Conservation (phyloP, 345 rosid genomes). For the Corchorus capsularis region DNA sequence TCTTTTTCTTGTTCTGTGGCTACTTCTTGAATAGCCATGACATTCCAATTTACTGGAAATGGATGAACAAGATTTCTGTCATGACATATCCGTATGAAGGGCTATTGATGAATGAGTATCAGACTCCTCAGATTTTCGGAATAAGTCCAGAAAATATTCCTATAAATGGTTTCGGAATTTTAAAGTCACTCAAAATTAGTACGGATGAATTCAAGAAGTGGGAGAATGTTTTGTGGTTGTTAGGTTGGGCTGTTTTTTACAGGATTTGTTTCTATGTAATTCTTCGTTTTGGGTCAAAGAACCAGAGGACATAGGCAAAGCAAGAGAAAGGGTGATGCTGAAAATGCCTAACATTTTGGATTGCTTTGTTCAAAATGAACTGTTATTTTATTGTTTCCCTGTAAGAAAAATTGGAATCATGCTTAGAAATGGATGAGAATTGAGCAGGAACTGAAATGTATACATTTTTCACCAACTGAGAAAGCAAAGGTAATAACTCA, state of each 20-base stretch:
- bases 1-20: slow-evolving; percentile 72
- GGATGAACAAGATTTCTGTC: slow-evolving; percentile 77
- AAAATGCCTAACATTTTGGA: not conserved
- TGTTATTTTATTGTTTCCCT: not conserved
- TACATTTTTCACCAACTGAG: not conserved
- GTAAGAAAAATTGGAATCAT: not conserved
- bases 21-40: slow-evolving; percentile 58
- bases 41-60: slow-evolving; percentile 52
- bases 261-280: slow-evolving; percentile 56
- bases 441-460: not conserved
- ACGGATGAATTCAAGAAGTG: slow-evolving; percentile 39
- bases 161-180: slow-evolving; percentile 36
- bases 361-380: not conserved
- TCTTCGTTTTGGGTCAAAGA: slow-evolving; percentile 65
- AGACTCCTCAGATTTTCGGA: slow-evolving; percentile 33
- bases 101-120: slow-evolving; percentile 64
- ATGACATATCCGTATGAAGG: slow-evolving; percentile 74
- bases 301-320: slow-evolving; percentile 46
- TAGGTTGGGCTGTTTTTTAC: slow-evolving; percentile 66
- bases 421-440: not conserved
- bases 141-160: not conserved
- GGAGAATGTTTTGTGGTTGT: slow-evolving; percentile 45
- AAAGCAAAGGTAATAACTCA: not conserved
- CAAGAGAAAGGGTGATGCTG: not conserved
- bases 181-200: slow-evolving; percentile 37